phyloP scores from a whole-genome alignment of 148 eudicot species.

The Rhododendron williamsianum region DNA sequence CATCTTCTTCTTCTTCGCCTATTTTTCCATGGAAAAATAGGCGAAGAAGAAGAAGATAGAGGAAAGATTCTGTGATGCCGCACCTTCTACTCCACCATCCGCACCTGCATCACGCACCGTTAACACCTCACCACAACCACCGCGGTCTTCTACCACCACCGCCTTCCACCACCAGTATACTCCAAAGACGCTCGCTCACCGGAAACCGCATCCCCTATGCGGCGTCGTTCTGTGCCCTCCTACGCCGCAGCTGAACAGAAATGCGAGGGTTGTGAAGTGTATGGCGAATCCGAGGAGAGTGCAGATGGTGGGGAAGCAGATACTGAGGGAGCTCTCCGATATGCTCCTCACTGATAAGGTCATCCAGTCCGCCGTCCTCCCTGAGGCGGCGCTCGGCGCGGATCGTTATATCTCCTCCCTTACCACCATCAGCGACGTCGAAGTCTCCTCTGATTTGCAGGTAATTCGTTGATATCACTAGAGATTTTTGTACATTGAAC shows the following conservation, averaged over 20 bases:
- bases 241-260: background rate
- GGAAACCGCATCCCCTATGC: background rate
- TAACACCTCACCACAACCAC: constrained; percentile 11
- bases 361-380: constrained; percentile 72
- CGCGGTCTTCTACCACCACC: constrained; percentile 7
- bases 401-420: constrained; percentile 84
- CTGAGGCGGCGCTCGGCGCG: constrained; percentile 94
- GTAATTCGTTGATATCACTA: constrained; percentile 17
- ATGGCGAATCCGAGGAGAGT: constrained; percentile 94
- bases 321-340: constrained; percentile 73
- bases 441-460: constrained; percentile 86
- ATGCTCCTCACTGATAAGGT: constrained; percentile 78
- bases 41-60: background rate
- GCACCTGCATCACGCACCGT: constrained; percentile 16
- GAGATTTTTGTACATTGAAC: background rate
- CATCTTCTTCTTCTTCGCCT: too few relatives aligned
- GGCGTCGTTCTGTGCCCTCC: background rate
- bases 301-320: constrained; percentile 87
- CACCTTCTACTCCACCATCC: constrained; percentile 8
- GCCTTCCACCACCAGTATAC: background rate
- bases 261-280: constrained; percentile 29
- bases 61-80: constrained; percentile 17
- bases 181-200: constrained; percentile 1
- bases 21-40: too few relatives aligned
- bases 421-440: constrained; percentile 86